Conservation (phyloP, 495 filamentous ascomycete species). For the Glarea lozoyensis region DNA sequence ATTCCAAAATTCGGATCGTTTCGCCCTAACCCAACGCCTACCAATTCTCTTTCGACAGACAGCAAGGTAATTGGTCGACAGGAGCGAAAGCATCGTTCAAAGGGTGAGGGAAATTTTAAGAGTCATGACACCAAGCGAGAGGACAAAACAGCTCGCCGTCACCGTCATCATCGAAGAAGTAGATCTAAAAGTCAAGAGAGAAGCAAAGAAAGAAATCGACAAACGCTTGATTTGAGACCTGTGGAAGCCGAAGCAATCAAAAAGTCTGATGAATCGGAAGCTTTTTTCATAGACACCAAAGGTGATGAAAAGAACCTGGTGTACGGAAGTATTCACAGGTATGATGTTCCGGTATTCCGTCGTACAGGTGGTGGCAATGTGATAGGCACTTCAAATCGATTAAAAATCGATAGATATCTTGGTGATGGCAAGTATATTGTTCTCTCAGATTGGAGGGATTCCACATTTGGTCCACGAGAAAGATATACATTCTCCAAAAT, state of each 20-base stretch:
- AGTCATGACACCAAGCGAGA: constrained; percentile 3
- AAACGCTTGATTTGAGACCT: not conserved
- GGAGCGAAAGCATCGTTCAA: not conserved
- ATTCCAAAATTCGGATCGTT: constrained; percentile 64
- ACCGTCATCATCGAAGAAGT: constrained; percentile 7
- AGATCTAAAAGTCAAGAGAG: constrained; percentile 11
- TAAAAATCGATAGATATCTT: constrained; percentile 44
- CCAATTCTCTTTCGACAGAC: constrained; percentile 4
- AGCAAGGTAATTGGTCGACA: too few species aligned
- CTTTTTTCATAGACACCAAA: constrained; percentile 43
- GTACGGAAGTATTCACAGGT: constrained; percentile 54
- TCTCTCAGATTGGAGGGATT: constrained; percentile 23
- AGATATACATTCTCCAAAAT: constrained; percentile 28
- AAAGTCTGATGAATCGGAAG: constrained; percentile 3
- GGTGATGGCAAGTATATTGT: constrained; percentile 38
- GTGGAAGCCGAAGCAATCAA: too few species aligned
- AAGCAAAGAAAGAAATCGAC: constrained; percentile 12
- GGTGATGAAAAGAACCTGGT: constrained; percentile 53
- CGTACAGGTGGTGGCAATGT: constrained; percentile 51
- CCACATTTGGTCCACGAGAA: constrained; percentile 18
- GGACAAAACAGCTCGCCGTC: not conserved
- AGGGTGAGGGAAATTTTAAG: too few species aligned
- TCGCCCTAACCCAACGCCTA: constrained; percentile 37
- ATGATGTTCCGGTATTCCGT: constrained; percentile 49
- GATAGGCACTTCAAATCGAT: constrained; percentile 38